Evolutionary conservation across 2,329 filamentous ascomycete species (phyloP), one percentile per base, ranked within the genome.

Genomic region (Xylaria sp.): DNA sequence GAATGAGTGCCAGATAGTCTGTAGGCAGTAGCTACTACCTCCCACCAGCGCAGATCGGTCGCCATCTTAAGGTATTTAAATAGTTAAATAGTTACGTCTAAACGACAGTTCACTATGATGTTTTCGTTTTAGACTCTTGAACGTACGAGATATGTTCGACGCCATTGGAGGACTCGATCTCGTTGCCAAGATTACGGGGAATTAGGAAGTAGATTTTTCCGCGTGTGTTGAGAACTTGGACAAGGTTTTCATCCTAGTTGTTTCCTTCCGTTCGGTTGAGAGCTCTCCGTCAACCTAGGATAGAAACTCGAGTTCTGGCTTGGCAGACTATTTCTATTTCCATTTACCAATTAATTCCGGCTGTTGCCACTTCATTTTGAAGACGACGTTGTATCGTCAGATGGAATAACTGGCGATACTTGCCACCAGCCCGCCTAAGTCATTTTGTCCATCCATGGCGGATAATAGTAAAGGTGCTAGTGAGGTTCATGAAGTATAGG

Each of bases 151-250:
- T 32, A 50, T 45, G 53, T 32, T 57, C 43, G 32, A 63, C 53
- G 53, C 53, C 53, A 59, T 64, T 64, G 62, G 62, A 59, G 62
- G 62, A 64, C 45, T 45, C 55, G 43, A 64, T 34, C 45, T 52
- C 45, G 13, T 28, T 52, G 62, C 62, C 62, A 64, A 64, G 53
- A 32, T 12, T 23, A 45, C 4, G 45, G 36, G 45, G 32, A 36
- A 45, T 41, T n/a, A 41, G 56, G 13, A 20, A 15, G 18, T 39
- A 2, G 18, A 58, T 59, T 59, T 64, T 41, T 43, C 62, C 53
- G 43, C 41, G 43, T 41, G 34, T 45, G 34, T 34, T 28, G 46
- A 59, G 34, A 43, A 23, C 23, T 25, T n/a, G 32, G 45, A 20
- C 32, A n/a, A 30, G 58, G 58, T 18, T 60, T 36, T 15, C 12